Evolutionary conservation across 2,329 filamentous ascomycete genomes (phyloP), one percentile per base, ranked within the genome.

Genomic region (Celoporthe dispersa): DNA sequence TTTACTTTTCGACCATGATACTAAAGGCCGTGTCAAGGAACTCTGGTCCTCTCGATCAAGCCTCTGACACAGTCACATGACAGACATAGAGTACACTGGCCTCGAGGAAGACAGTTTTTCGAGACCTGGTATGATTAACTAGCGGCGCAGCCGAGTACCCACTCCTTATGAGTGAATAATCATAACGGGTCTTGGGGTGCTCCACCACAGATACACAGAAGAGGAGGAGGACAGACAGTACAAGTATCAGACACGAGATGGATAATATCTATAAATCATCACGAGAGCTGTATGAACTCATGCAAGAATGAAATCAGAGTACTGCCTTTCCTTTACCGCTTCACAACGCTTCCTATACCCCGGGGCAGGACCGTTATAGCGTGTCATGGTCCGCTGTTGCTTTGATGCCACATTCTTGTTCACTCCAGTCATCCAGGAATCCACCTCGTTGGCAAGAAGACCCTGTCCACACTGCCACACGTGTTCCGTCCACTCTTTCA

Each of bases 351-450:
- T 78, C 65, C 84, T 75, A 72, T 82, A 87, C 1, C 80, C 84
- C 0, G 80, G 78, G 0, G 81, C 83, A 5, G 80, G 78, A 0
- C 84, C 84, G 39, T 79, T 80, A 69, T 86, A 87, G 61, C 84
- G 76, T 3, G 81, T 81, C 72, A 87, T 79, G 11, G 78, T 82
- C 61, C 84, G 78, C 71, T 80, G 81, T 73, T 82, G 79, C 77
- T 85, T 85, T 51, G 80, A 77, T 22, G 78, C 76, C 53, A 86
- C 74, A 69, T 87, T 86, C 72, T 79, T 84, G 72, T 87, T 87
- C 1, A 87, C 82, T 0, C 85, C 85, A 1, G 84, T 87, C 84
- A 87, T 86, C 85, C 85, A 87, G 1, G 80, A 82, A 71, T 87
- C 84, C 0, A 86, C 82, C 71, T 85, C 80, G 70, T 83, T 84